Percentiles rank a stretch among this genome's conserved stretches.
Evolutionary conservation across 2,329 filamentous ascomycete genomes (phyloP).

Genomic region (Penicillium sp.): DNA sequence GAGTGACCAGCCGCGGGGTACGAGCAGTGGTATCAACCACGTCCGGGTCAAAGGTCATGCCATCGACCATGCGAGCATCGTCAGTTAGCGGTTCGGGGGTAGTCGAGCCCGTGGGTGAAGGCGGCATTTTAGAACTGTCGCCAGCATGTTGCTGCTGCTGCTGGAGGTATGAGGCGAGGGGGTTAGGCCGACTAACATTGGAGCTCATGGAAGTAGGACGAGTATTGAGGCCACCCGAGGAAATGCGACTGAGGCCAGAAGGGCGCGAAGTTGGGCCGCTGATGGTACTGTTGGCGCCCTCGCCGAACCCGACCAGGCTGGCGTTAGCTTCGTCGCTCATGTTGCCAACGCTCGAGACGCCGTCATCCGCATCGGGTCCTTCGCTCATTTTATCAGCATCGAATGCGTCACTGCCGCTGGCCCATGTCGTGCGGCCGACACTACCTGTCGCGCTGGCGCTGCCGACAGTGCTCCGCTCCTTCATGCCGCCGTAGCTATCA

Average conservation of each 20-base stretch:
- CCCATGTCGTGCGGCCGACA: conserved; percentile 64
- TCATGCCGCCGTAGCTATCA: conserved; percentile 66
- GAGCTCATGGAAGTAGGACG: conserved; percentile 41
- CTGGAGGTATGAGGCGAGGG: conserved; percentile 25
- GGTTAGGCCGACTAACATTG: conserved; percentile 32
- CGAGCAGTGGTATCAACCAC: conserved; percentile 63
- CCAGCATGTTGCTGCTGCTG: conserved; percentile 21
- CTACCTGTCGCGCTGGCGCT: conserved; percentile 78
- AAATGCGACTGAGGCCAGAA: conserved; percentile 43
- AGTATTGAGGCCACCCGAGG: conserved; percentile 28
- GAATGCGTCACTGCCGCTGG: conserved; percentile 58
- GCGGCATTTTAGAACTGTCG: conserved; percentile 41
- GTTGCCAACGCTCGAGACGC: conserved; percentile 63
- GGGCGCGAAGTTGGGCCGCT: conserved; percentile 68
- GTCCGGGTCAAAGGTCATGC: conserved; percentile 58
- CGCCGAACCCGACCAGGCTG: conserved; percentile 85
- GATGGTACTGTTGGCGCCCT: conserved; percentile 81
- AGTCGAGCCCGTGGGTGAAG: conserved; percentile 33
- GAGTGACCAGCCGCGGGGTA: conserved; percentile 51
- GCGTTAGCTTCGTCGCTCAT: conserved; percentile 82
- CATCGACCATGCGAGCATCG: conserved; percentile 64
- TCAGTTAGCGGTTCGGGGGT: conserved; percentile 40
- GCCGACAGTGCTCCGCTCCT: conserved; percentile 85
- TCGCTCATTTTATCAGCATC: conserved; percentile 56
- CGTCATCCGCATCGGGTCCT: conserved; percentile 63